Evolutionary conservation across 208 protist species (phyloP), one percentile per base, ranked within the genome.

Genomic region (Blastocrithidia nonstop): DNA sequence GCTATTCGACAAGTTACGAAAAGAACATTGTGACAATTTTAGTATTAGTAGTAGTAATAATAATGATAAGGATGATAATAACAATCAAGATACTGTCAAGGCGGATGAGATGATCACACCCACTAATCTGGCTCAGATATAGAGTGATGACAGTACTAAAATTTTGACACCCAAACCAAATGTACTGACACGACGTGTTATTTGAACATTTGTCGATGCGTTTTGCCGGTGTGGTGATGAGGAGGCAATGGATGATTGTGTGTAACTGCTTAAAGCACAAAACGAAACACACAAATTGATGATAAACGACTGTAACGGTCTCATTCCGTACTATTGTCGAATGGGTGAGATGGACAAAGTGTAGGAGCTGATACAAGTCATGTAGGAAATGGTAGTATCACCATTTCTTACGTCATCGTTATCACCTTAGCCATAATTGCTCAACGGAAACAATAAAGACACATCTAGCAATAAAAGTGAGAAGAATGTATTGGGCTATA

Each of bases 281-380:
- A 56, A 20, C 31, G 45, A 19, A 1, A 43, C 21, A 28, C 35
- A 39, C 22, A 45, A 36, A 17, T 53, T 86, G 5, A 55, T 41
- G 27, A 20, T 57, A 0, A 27, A 37, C 6, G 75, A 92, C 46
- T 36, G 51, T 28, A 69, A 64, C 31, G 45, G 57, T 0, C 69
- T 92, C 23, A 83, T 92, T 43, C 71, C 78, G 7, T 92, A 85
- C 47, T 87, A 84, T 48, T 87, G 78, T 32, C 72, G 83, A 20
- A 65, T 84, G 37, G 70, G 71, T 0, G 50, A 68, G 31, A 85
- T 92, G 70, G 71, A 82, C 9, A 64, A 60, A 16, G 73, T 78
- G 1, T 75, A 92, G 41, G 75, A 66, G 4, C 21, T 87, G 66
- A 83, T 8, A 57, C 56, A 8, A 32, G 58, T 9, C 41, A 74